A percentile compares a stretch with the other conserved stretches of the same genome.
Conservation (phyloP, 257 asterid genomes). For the Nicotiana noctiflora region DNA sequence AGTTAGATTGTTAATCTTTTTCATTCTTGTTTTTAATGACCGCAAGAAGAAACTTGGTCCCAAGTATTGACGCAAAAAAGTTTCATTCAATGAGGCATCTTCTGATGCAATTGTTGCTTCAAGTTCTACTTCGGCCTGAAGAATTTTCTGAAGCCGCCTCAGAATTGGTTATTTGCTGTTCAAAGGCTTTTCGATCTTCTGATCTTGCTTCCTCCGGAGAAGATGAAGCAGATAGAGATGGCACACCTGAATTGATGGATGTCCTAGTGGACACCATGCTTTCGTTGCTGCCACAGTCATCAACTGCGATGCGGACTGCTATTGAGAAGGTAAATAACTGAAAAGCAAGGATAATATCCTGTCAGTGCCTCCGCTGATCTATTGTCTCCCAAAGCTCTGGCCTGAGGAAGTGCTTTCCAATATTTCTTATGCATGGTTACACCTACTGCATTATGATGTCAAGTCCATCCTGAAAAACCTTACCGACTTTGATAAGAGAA, state of each 20-base stretch:
- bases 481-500: background rate
- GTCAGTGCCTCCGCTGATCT: background rate
- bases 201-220: conserved; percentile 59
- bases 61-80: conserved; percentile 40
- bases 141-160: conserved; percentile 76
- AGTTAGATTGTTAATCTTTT: background rate
- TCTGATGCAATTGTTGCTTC: conserved; percentile 86
- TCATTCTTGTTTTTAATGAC: conserved; percentile 10
- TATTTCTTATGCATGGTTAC: background rate
- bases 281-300: conserved; percentile 76
- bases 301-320: conserved; percentile 73
- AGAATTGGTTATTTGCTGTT: conserved; percentile 66
- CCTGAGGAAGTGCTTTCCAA: background rate
- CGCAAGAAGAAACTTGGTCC: conserved; percentile 60
- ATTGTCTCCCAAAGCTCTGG: background rate
- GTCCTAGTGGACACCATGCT: conserved; percentile 91
- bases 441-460: background rate
- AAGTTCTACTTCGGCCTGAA: conserved; percentile 72
- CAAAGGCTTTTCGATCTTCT: conserved; percentile 55
- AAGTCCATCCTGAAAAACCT: background rate
- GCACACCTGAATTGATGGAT: conserved; percentile 59
- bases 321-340: conserved; percentile 66
- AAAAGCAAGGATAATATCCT: background rate
- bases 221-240: conserved; percentile 59
- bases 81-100: conserved; percentile 65